Evolutionary conservation across 2,329 filamentous ascomycete genomes (phyloP), one percentile per base, ranked within the genome.

Genomic region (Clarireedia monteithiana): DNA sequence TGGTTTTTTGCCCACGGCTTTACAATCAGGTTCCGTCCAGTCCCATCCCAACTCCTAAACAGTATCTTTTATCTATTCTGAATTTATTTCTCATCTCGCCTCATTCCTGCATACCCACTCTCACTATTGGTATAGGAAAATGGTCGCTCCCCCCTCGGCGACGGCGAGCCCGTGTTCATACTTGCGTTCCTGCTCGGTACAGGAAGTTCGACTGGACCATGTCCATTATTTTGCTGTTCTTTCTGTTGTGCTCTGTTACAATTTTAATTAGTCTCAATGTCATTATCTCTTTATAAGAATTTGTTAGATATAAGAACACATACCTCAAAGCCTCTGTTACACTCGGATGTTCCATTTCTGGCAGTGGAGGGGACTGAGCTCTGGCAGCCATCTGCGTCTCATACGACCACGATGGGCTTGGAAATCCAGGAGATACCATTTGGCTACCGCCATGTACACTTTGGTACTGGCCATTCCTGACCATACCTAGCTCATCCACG

Each of bases 101-200:
- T 45, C 53, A 50, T 56, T 42, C 36, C 44, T 17, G 48, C 54
- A 56, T 56, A 56, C n/a, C 54, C 54, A 24, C 38, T 46, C 40
- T 56, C 54, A 20, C 54, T 56, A 10, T 56, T 48, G 2, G 54
- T 53, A 30, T 53, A 56, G 1, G 54, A 56, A 24, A 56, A 56
- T 0, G 54, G 54, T 5, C 54, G 20, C 38, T 51, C 54, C 42
- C 23, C 24, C 10, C 27, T 17, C 7, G 48, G 54, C 6, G 40
- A 51, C 51, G 45, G 52, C 20, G 45, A 45, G 12, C 52, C 52
- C 3, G 45, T 47, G 1, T 24, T 54, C 52, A 50, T 54, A 14
- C 52, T 54, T 3, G 45, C 45, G 34, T 26, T 50, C 24, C 52
- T 49, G 17, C 52, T 55, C 26, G 53, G 53, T 4, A 50, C 53